phyloP scores from a whole-genome alignment of 768 basidiomycete genomes.

The Russula olivacea region DNA sequence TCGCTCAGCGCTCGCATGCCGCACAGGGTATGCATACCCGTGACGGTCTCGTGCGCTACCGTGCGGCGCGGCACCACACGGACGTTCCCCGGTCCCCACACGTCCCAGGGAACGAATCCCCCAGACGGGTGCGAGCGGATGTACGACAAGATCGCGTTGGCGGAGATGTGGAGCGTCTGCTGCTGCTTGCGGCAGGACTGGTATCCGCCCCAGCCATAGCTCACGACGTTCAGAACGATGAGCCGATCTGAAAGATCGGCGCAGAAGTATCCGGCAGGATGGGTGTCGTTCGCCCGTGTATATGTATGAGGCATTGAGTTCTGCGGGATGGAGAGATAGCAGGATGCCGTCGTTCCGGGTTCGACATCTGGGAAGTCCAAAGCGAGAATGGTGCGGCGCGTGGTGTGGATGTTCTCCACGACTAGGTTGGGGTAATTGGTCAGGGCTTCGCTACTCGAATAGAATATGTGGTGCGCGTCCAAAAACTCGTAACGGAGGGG shows the following conservation, averaged over 20 bases:
- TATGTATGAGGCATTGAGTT: constrained; percentile 1
- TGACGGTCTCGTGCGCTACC: background rate
- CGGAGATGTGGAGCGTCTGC: background rate
- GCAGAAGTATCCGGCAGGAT: background rate
- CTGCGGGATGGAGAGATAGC: background rate
- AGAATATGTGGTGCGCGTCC: constrained; percentile 3
- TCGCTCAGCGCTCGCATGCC: constrained; percentile 7
- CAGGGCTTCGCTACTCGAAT: background rate
- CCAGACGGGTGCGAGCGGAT: background rate
- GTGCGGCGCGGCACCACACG: background rate
- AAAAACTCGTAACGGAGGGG: constrained; percentile 4
- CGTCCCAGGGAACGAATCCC: background rate
- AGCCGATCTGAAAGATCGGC: background rate
- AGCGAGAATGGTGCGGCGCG: background rate
- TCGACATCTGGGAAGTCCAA: background rate
- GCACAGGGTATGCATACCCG: background rate
- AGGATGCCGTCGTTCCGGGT: background rate
- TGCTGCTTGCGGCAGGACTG: background rate
- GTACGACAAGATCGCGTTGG: background rate
- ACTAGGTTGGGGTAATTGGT: background rate
- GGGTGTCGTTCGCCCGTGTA: background rate
- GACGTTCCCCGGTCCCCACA: background rate
- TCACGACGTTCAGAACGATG: constrained; percentile 2
- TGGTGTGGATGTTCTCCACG: background rate
- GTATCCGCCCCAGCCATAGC: background rate